phyloP scores from a whole-genome alignment of 2,329 filamentous ascomycete genomes.

The Coleophoma cylindrospora region DNA sequence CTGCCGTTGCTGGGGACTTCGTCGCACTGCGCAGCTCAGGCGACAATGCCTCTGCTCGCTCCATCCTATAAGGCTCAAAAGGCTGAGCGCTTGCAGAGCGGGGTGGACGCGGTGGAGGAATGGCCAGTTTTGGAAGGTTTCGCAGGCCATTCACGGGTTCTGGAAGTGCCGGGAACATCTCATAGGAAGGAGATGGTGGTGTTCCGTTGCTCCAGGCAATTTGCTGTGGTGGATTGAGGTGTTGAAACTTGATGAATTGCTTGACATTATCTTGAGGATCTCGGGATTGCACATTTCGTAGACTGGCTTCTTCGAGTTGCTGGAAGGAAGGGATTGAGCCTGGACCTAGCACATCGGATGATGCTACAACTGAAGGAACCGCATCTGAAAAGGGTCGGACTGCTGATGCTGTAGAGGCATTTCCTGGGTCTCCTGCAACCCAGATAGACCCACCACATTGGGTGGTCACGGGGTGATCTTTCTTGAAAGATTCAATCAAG shows the following conservation, averaged over 20 bases:
- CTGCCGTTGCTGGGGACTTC: constrained; percentile 48
- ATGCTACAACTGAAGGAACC: constrained; percentile 80
- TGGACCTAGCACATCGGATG: constrained; percentile 82
- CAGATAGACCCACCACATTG: constrained; percentile 61
- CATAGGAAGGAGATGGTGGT: constrained; percentile 66
- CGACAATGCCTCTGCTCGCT: constrained; percentile 43
- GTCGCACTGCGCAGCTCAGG: constrained; percentile 46
- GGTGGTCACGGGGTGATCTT: constrained; percentile 63
- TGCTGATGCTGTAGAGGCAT: constrained; percentile 59
- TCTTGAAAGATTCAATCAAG: constrained; percentile 68
- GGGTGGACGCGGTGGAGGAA: constrained; percentile 36
- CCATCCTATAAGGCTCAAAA: constrained; percentile 48
- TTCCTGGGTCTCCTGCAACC: constrained; percentile 74
- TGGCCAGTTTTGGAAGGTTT: constrained; percentile 56
- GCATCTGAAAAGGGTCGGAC: constrained; percentile 67
- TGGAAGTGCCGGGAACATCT: constrained; percentile 46
- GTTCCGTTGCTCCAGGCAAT: constrained; percentile 42
- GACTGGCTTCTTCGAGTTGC: constrained; percentile 67
- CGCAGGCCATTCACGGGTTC: constrained; percentile 50
- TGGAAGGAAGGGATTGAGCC: constrained; percentile 57
- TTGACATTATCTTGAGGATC: constrained; percentile 92
- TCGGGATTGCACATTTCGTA: constrained; percentile 63
- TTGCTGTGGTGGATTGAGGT: constrained; percentile 41
- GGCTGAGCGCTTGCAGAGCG: constrained; percentile 23
- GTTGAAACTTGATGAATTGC: constrained; percentile 86